These are phyloP conservation scores for Suillus sp. DNA, from an alignment of 768 basidiomycete species.

Conservation along the genomic window DNA sequence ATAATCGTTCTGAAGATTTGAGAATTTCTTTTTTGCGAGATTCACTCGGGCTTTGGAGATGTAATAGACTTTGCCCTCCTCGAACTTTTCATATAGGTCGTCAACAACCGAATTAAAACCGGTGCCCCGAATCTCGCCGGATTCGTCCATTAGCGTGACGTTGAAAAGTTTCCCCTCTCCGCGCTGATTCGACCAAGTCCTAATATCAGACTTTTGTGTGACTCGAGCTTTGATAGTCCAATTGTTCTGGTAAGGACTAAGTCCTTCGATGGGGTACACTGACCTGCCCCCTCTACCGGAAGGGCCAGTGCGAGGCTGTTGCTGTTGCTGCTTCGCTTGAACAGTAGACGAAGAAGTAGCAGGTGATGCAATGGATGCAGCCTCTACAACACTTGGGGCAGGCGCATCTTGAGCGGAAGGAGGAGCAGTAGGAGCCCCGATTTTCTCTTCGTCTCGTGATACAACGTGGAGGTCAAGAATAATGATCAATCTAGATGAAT, in stretches of 20 bases:
- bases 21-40: constrained; percentile 97
- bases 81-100: constrained; percentile 77
- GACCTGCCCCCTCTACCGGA: constrained; percentile 27
- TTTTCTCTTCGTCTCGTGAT: constrained; percentile 59
- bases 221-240: constrained; percentile 98
- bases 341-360: constrained; percentile 26
- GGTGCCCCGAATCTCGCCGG: constrained; percentile 89
- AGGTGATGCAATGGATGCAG: no score
- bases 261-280: constrained; percentile 86
- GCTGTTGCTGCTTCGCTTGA: constrained; percentile 10
- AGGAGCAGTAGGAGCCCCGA: constrained; percentile 60
- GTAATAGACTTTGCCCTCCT: constrained; percentile 92
- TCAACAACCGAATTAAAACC: constrained; percentile 88
- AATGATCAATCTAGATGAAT: constrained; percentile 68
- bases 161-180: constrained; percentile 97
- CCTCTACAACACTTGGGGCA: constrained; percentile 26
- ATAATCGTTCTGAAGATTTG: constrained; percentile 87
- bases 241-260: constrained; percentile 96
- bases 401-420: constrained; percentile 37
- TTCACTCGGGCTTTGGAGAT: constrained; percentile 90
- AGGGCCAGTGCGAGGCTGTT: constrained; percentile 16
- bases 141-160: constrained; percentile 92
- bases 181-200: constrained; percentile 82
- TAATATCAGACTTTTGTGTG: constrained; percentile 85
- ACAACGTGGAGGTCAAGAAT: constrained; percentile 67